phyloP scores from a whole-genome alignment of 805 yeast species.

The Aciculoconidium aculeatum region DNA sequence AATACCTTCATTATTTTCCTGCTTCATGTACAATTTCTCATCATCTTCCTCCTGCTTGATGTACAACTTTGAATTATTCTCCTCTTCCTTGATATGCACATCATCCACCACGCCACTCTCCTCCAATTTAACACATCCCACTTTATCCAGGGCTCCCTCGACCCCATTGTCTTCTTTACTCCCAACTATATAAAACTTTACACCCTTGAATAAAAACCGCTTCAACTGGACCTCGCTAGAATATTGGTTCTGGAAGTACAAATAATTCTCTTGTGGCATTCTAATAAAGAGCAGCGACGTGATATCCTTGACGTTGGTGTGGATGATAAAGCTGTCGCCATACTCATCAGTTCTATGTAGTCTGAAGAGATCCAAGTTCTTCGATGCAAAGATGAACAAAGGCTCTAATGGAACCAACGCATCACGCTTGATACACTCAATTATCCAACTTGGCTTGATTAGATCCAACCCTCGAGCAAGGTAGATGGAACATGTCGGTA shows the following conservation, averaged over 20 bases:
- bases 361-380: constrained; percentile 18
- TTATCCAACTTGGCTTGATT: constrained; percentile 64
- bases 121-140: too few relatives aligned
- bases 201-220: constrained; percentile 28
- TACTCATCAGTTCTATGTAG: constrained; percentile 43
- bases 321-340: constrained; percentile 56
- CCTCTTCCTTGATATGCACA: too few relatives aligned
- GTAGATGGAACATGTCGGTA: constrained; percentile 24
- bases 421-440: constrained; percentile 50
- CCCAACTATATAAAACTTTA: constrained; percentile 27
- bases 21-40: too few relatives aligned
- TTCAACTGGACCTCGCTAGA: constrained; percentile 15
- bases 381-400: constrained; percentile 45
- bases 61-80: too few relatives aligned
- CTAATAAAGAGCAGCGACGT: constrained; percentile 11
- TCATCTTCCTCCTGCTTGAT: too few relatives aligned
- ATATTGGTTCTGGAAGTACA: constrained; percentile 5
- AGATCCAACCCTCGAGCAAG: constrained; percentile 48
- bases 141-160: too few relatives aligned
- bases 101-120: too few relatives aligned
- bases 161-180: background rate
- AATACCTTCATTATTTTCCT: too few relatives aligned
- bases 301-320: constrained; percentile 14
- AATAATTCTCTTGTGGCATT: constrained; percentile 10
- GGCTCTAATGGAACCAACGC: constrained; percentile 54